phyloP scores from a whole-genome alignment of 148 eudicot genomes.

The Amaranthus cruentus region DNA sequence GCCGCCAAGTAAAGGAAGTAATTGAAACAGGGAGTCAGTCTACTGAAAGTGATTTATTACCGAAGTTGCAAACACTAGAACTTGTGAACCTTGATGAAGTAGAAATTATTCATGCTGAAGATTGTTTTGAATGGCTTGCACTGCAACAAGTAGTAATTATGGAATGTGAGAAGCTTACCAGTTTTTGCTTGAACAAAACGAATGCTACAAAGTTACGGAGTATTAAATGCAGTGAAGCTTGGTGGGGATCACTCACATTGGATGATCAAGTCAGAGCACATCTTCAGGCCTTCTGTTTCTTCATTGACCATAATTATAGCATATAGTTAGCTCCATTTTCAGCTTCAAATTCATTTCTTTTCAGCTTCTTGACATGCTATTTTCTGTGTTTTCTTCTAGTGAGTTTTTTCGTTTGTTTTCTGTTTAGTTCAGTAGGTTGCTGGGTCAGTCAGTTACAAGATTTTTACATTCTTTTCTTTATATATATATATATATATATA shows the following conservation, averaged over 20 bases:
- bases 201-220: slow-evolving; percentile 10
- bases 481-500: too few relatives aligned
- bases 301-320: neutral
- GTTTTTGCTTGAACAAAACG: slow-evolving; percentile 4
- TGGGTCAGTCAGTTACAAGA: too few relatives aligned
- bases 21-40: slow-evolving; percentile 9
- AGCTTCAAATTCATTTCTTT: too few relatives aligned
- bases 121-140: slow-evolving; percentile 15
- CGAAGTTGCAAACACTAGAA: slow-evolving; percentile 10
- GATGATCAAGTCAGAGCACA: slow-evolving; percentile 15
- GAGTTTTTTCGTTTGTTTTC: too few relatives aligned
- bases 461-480: too few relatives aligned
- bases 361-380: too few relatives aligned
- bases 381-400: too few relatives aligned
- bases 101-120: slow-evolving; percentile 1
- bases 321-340: too few relatives aligned
- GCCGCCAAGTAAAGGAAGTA: slow-evolving; percentile 16
- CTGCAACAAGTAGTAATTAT: slow-evolving; percentile 10
- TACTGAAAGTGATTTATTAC: neutral
- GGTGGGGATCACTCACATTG: slow-evolving; percentile 17
- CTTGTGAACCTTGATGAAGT: slow-evolving; percentile 15
- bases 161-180: slow-evolving; percentile 11
- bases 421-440: too few relatives aligned
- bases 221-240: slow-evolving; percentile 16
- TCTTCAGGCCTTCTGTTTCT: slow-evolving; percentile 14